Evolutionary conservation across 2,329 filamentous ascomycete genomes (phyloP).

Genomic region (Helminthosporium solani): DNA sequence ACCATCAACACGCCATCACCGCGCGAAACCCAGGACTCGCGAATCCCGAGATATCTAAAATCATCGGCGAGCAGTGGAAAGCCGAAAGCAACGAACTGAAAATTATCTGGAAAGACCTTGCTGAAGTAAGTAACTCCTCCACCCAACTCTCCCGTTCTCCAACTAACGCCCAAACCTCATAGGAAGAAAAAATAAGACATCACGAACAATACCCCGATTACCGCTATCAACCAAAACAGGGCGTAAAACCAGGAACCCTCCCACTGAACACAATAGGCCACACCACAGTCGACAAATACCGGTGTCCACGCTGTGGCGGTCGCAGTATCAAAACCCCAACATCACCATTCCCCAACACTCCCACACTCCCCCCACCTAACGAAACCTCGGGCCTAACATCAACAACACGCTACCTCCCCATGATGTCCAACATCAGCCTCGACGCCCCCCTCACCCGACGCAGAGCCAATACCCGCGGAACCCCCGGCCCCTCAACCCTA

Average conservation of each 20-base stretch:
- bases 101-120: constrained; percentile 82
- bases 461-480: constrained; percentile 25
- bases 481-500: constrained; percentile 9
- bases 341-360: constrained; percentile 55
- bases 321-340: constrained; percentile 63
- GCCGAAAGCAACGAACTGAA: constrained; percentile 72
- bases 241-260: constrained; percentile 44
- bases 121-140: constrained; percentile 62
- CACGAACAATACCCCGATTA: constrained; percentile 90
- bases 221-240: constrained; percentile 78
- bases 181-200: constrained; percentile 88
- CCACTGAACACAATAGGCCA: constrained; percentile 32
- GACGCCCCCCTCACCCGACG: constrained; percentile 35
- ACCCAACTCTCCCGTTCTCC: neutral
- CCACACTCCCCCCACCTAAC: constrained; percentile 41
- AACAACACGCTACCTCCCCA: constrained; percentile 36
- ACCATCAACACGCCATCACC: constrained; percentile 81
- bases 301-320: constrained; percentile 72
- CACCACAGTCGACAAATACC: constrained; percentile 46
- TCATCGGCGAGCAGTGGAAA: constrained; percentile 92
- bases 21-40: constrained; percentile 82
- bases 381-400: constrained; percentile 34
- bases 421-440: constrained; percentile 46
- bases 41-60: constrained; percentile 96
- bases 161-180: constrained; percentile 16